Conservation (phyloP, 2,329 filamentous ascomycete genomes). For the Aulographum hederae region DNA sequence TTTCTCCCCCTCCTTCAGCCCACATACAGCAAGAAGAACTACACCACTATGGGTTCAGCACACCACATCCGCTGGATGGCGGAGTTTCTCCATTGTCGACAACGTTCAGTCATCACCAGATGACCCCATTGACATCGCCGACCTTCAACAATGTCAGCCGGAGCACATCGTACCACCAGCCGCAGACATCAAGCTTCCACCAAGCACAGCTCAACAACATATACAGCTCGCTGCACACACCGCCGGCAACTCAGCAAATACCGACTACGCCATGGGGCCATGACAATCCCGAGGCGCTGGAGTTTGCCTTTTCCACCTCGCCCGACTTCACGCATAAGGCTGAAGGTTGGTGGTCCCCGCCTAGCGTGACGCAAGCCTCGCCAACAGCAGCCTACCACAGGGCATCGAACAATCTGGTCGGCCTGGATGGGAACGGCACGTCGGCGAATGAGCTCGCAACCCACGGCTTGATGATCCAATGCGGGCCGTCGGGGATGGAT, state of each 20-base stretch:
- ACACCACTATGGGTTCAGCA: conserved; percentile 9
- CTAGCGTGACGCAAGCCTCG: neutral
- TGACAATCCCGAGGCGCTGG: neutral
- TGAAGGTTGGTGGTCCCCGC: conserved; percentile 2
- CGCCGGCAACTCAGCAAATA: conserved; percentile 5
- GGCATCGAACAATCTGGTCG: neutral
- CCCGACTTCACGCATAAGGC: conserved; percentile 1
- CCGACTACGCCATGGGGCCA: neutral
- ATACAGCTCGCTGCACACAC: conserved; percentile 3
- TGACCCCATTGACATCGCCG: conserved; percentile 16
- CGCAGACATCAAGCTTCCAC: neutral
- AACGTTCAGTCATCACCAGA: conserved; percentile 13
- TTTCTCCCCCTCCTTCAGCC: conserved; percentile 12
- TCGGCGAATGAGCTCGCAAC: neutral
- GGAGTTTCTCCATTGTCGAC: conserved; percentile 8
- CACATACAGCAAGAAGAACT: conserved; percentile 12
- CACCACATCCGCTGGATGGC: conserved; percentile 8
- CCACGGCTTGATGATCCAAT: neutral
- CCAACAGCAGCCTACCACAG: neutral
- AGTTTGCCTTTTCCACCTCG: neutral
- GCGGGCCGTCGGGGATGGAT: neutral
- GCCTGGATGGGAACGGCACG: neutral
- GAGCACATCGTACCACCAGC: neutral
- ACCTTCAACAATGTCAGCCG: conserved; percentile 9
- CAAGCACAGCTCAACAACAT: conserved; percentile 5